Conservation (phyloP, 352 stramenopile species). For the Peronospora destructor region DNA sequence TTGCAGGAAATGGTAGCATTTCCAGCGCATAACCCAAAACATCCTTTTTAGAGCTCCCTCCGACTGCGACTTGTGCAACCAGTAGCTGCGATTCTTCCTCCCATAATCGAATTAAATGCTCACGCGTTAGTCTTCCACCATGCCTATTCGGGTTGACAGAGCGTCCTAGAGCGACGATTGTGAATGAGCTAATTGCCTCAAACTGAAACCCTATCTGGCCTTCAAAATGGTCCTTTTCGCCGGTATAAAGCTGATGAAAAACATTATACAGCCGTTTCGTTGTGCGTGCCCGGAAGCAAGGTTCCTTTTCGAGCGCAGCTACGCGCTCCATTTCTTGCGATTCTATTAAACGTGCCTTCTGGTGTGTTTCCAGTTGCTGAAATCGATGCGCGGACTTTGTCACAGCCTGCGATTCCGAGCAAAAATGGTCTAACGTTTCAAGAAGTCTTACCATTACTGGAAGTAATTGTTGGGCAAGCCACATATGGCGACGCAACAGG, state of each 20-base stretch:
- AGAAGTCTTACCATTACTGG: slow-evolving; percentile 60
- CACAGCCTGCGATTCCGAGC: slow-evolving; percentile 53
- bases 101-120: slow-evolving; percentile 77
- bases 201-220: slow-evolving; percentile 87
- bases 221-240: slow-evolving; percentile 87
- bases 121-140: slow-evolving; percentile 48
- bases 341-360: slow-evolving; percentile 58
- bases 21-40: slow-evolving; percentile 70
- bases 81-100: slow-evolving; percentile 73
- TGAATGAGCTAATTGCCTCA: slow-evolving; percentile 76
- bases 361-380: slow-evolving; percentile 48
- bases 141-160: slow-evolving; percentile 71
- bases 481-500: slow-evolving; percentile 72
- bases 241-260: slow-evolving; percentile 83
- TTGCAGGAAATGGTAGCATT: slow-evolving; percentile 40
- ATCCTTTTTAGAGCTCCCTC: slow-evolving; percentile 61
- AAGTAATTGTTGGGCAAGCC: slow-evolving; percentile 64
- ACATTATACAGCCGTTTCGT: slow-evolving; percentile 82
- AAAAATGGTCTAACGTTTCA: slow-evolving; percentile 63
- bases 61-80: slow-evolving; percentile 56
- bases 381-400: slow-evolving; percentile 59
- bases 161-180: slow-evolving; percentile 69
- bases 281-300: slow-evolving; percentile 37
- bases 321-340: slow-evolving; percentile 57
- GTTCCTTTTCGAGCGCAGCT: slow-evolving; percentile 40